These are phyloP conservation scores for Lachnellula suecica DNA, from an alignment of 2,329 filamentous ascomycete species.

Conservation along the genomic window DNA sequence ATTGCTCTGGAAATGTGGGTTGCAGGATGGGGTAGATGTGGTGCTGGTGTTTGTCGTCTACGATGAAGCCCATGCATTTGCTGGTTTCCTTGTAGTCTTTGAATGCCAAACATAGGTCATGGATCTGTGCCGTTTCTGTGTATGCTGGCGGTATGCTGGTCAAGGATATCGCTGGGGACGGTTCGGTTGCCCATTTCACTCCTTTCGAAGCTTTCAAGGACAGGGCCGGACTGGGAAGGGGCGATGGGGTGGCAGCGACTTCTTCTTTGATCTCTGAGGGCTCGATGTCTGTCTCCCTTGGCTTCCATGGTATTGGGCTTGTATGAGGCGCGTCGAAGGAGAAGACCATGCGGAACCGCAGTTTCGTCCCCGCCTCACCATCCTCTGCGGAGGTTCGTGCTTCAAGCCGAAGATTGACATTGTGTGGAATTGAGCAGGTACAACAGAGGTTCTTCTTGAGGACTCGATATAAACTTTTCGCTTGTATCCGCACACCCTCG, in stretches of 20 bases:
- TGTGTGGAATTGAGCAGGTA: neutral
- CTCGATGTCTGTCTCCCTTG: conserved; percentile 2
- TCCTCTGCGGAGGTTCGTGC: neutral
- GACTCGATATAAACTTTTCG: conserved; percentile 1
- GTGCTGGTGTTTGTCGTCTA: conserved; percentile 1
- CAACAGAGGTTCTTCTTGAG: conserved; percentile 2
- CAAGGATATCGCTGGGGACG: neutral
- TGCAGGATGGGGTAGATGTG: conserved; percentile 2
- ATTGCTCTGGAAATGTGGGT: neutral
- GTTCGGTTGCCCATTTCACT: conserved; percentile 1
- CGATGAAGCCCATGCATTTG: conserved; percentile 1
- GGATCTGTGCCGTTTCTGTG: neutral
- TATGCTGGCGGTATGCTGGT: neutral
- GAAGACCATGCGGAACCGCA: conserved; percentile 1
- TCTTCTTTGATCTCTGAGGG: neutral
- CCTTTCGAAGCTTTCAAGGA: neutral
- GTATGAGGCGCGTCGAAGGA: neutral
- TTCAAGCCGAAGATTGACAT: conserved; percentile 1
- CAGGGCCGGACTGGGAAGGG: neutral
- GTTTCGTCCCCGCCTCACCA: neutral
- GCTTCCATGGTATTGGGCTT: neutral
- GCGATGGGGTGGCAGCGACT: neutral
- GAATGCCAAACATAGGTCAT: conserved; percentile 1
- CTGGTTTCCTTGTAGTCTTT: neutral
- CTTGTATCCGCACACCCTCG: neutral